Conservation (phyloP, 495 filamentous ascomycete genomes). For the Rusavskia elegans region DNA sequence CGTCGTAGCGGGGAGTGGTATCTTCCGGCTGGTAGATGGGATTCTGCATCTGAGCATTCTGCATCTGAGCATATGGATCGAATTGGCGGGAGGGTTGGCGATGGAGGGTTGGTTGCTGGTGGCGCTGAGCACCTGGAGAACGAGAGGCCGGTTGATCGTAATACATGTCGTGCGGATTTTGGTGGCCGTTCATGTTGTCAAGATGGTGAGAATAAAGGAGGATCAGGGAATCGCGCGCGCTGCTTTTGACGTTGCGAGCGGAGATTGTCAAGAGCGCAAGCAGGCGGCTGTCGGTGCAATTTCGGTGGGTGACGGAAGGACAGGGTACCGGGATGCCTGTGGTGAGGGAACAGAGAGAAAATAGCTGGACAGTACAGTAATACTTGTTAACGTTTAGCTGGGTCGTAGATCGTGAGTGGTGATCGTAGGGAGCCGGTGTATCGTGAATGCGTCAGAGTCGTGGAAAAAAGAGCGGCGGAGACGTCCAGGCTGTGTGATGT, state of each 20-base stretch:
- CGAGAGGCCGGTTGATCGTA: slow-evolving; percentile 42
- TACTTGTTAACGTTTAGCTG: too few relatives aligned
- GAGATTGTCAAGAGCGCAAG: too few relatives aligned
- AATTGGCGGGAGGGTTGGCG: slow-evolving; percentile 54
- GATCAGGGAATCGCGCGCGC: too few relatives aligned
- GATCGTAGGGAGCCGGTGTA: background rate
- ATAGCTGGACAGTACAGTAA: too few relatives aligned
- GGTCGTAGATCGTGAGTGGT: background rate
- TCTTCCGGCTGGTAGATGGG: slow-evolving; percentile 36
- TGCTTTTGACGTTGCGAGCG: too few relatives aligned
- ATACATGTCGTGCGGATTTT: slow-evolving; percentile 46
- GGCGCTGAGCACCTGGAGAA: slow-evolving; percentile 45
- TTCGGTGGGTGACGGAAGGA: too few relatives aligned
- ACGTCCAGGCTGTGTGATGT: background rate
- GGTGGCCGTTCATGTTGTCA: slow-evolving; percentile 29
- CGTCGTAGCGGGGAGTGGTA: slow-evolving; percentile 42
- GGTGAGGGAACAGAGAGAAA: too few relatives aligned
- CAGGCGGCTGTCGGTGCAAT: too few relatives aligned
- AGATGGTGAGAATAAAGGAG: background rate
- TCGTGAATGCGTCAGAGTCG: background rate
- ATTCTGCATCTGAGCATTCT: slow-evolving; percentile 24
- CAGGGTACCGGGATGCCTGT: too few relatives aligned
- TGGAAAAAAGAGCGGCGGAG: background rate
- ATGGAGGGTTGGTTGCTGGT: slow-evolving; percentile 44
- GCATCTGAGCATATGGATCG: slow-evolving; percentile 45